Conservation (phyloP, 2,329 filamentous ascomycete species). For the Aspergillus sp. region DNA sequence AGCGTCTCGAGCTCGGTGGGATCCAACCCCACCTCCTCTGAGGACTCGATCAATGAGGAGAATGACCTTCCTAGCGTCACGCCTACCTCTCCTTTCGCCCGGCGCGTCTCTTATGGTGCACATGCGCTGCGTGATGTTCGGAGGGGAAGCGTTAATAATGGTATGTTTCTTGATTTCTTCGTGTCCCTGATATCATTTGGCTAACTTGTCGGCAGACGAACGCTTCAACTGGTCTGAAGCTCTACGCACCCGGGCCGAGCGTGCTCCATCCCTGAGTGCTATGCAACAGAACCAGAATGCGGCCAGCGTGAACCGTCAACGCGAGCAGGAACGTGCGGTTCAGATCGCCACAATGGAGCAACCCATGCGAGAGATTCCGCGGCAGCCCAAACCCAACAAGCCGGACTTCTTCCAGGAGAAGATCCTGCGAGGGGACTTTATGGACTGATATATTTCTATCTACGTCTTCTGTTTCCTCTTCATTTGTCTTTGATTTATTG, state of each 20-base stretch:
- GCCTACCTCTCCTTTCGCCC: slow-evolving; percentile 62
- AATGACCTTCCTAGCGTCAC: slow-evolving; percentile 54
- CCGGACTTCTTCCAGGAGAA: slow-evolving; percentile 95
- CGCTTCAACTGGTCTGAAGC: slow-evolving; percentile 97
- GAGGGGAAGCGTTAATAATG: slow-evolving; percentile 55
- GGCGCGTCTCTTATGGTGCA: slow-evolving; percentile 84
- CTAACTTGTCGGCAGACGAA: slow-evolving; percentile 61
- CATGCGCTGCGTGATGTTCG: slow-evolving; percentile 68
- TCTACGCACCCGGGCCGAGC: slow-evolving; percentile 84
- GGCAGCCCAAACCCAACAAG: slow-evolving; percentile 53
- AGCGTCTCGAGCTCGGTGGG: slow-evolving; percentile 60
- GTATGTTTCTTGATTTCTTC: slow-evolving; percentile 48
- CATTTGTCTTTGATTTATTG: neutral
- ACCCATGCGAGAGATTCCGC: slow-evolving; percentile 41
- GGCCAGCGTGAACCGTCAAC: slow-evolving; percentile 42
- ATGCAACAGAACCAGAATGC: slow-evolving; percentile 29
- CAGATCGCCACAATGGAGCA: slow-evolving; percentile 45
- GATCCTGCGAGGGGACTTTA: slow-evolving; percentile 95
- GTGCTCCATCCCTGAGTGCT: slow-evolving; percentile 48
- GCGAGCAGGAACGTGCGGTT: neutral
- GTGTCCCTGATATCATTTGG: slow-evolving; percentile 5
- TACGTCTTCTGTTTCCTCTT: neutral
- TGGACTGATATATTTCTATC: slow-evolving; percentile 60
- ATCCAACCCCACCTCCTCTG: slow-evolving; percentile 34
- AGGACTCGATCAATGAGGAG: slow-evolving; percentile 55